phyloP scores from a whole-genome alignment of 2,329 filamentous ascomycete species.

The Triangularia verruculosa region DNA sequence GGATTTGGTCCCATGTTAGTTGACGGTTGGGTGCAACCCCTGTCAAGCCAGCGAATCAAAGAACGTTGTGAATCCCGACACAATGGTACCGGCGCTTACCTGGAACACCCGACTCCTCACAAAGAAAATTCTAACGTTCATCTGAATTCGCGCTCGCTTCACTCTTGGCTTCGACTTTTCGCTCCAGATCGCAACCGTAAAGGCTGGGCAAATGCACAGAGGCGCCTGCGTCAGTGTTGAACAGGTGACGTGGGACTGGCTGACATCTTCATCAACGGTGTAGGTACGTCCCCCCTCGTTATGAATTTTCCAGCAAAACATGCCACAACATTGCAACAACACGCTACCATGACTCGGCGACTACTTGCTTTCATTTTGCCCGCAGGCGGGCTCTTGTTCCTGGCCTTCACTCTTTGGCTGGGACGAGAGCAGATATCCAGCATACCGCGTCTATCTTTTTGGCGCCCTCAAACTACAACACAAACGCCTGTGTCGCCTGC shows the following conservation, averaged over 20 bases:
- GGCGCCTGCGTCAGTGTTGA: not conserved
- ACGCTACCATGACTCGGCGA: not conserved
- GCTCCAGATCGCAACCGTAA: not conserved
- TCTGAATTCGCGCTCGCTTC: too few relatives aligned
- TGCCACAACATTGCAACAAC: not conserved
- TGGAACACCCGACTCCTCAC: not conserved
- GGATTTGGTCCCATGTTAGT: not conserved
- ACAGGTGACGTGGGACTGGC: not conserved
- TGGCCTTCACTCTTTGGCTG: not conserved
- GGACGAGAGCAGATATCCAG: not conserved
- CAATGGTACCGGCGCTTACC: conserved; percentile 1
- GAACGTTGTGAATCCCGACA: not conserved
- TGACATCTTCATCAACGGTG: not conserved
- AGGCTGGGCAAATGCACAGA: not conserved
- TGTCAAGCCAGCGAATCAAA: not conserved
- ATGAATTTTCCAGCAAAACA: too few relatives aligned
- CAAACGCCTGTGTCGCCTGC: not conserved
- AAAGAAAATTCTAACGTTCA: too few relatives aligned
- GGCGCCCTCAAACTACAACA: not conserved
- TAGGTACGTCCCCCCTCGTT: too few relatives aligned
- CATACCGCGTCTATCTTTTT: not conserved
- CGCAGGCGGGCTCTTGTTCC: not conserved
- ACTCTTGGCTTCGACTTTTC: too few relatives aligned
- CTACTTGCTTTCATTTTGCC: not conserved
- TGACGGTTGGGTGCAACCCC: not conserved